Conservation (phyloP, 345 rosid species). For the Syzygium aromaticum region DNA sequence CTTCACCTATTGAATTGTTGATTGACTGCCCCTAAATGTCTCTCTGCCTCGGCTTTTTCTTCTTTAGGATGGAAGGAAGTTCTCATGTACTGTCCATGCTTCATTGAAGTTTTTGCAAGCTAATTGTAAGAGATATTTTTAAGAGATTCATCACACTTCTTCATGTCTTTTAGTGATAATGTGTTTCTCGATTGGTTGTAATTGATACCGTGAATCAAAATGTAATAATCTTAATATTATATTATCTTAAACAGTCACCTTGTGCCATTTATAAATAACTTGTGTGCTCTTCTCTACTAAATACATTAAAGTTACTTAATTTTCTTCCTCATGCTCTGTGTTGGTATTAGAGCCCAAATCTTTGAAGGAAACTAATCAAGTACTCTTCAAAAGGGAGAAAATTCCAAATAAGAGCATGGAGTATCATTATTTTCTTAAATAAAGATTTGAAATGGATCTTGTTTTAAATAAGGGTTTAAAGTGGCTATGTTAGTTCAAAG, state of each 20-base stretch:
- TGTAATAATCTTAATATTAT: background rate
- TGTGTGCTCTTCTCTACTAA: background rate
- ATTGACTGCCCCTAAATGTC: background rate
- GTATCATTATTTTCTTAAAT: no score
- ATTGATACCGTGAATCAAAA: background rate
- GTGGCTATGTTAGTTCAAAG: no score
- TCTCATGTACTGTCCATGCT: background rate
- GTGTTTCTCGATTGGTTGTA: background rate
- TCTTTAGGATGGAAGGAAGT: background rate
- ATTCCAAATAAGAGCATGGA: no score
- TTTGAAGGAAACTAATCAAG: background rate
- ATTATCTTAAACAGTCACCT: background rate
- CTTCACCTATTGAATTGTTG: background rate
- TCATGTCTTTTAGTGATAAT: no score
- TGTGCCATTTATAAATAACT: background rate
- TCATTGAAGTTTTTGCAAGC: background rate
- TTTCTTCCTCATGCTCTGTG: background rate
- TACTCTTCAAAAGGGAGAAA: background rate
- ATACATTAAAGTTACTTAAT: background rate
- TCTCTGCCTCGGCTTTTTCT: background rate
- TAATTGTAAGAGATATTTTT: no score
- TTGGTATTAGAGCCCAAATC: background rate
- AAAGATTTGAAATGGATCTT: no score
- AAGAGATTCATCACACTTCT: background rate
- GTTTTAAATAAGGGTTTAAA: no score